Evolutionary conservation across 768 basidiomycete species (phyloP).

Genomic region (Auricularia sp.): DNA sequence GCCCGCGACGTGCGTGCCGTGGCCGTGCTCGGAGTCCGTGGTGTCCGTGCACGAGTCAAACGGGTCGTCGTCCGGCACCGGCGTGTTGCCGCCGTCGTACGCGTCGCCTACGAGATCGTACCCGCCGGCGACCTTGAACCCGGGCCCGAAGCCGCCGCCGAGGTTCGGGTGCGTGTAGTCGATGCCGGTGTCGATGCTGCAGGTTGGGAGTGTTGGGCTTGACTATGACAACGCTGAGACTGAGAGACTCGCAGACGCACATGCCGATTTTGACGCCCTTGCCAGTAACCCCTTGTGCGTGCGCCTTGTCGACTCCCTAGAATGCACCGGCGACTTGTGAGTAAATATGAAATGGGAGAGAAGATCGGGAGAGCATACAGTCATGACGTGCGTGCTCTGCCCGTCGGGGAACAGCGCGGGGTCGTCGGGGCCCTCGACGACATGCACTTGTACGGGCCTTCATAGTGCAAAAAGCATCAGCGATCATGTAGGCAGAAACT

Average conservation of each 20-base stretch:
- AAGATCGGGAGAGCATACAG: neutral
- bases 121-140: slow-evolving; percentile 8
- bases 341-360: neutral
- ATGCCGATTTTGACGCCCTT: neutral
- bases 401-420: neutral
- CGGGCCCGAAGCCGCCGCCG: slow-evolving; percentile 10
- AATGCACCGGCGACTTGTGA: neutral
- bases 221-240: neutral
- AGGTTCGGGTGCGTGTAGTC: slow-evolving; percentile 7
- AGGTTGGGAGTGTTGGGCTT: slow-evolving; percentile 25
- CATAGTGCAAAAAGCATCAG: neutral
- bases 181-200: slow-evolving; percentile 10
- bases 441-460: neutral
- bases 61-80: slow-evolving; percentile 2
- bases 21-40: slow-evolving; percentile 20
- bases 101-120: slow-evolving; percentile 10
- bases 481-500: neutral
- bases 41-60: neutral
- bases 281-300: neutral
- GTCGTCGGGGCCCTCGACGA: neutral
- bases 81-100: slow-evolving; percentile 5
- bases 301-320: neutral
- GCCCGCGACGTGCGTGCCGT: slow-evolving; percentile 30
- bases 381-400: neutral
- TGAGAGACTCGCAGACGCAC: neutral